These are phyloP conservation scores for Austroboletus rostrupii DNA, from an alignment of 1,284 basidiomycete species.

Conservation along the genomic window DNA sequence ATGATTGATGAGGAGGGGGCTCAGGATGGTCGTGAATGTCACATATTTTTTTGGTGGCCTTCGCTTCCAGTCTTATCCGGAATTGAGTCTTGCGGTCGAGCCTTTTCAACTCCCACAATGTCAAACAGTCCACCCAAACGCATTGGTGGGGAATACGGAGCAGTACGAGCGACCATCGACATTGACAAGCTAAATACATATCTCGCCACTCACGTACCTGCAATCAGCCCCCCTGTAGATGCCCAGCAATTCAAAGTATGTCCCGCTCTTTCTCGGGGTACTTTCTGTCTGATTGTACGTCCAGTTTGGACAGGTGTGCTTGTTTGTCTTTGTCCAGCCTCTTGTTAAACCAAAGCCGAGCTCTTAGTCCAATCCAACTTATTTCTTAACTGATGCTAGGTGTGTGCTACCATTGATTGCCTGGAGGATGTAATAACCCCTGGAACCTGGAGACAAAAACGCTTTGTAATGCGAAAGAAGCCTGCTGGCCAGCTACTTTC, in stretches of 20 bases:
- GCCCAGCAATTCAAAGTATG: slow-evolving; percentile 91
- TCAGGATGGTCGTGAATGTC: no score
- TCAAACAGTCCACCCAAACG: slow-evolving; percentile 36
- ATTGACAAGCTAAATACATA: slow-evolving; percentile 65
- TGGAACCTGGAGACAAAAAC: slow-evolving; percentile 43
- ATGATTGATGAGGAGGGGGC: no score
- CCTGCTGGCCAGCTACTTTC: slow-evolving; percentile 86
- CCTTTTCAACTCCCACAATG: slow-evolving; percentile 22
- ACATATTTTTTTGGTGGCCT: neutral
- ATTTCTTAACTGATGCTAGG: slow-evolving; percentile 79
- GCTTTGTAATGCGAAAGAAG: slow-evolving; percentile 91
- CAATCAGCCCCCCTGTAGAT: slow-evolving; percentile 63
- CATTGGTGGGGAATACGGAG: slow-evolving; percentile 71
- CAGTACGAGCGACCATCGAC: slow-evolving; percentile 71
- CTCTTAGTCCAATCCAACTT: slow-evolving; percentile 87
- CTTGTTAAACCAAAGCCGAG: slow-evolving; percentile 1
- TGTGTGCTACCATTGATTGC: slow-evolving; percentile 28
- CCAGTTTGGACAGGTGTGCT: slow-evolving; percentile 75
- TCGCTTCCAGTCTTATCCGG: neutral
- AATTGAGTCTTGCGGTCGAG: neutral
- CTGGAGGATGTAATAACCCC: neutral
- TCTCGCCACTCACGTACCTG: slow-evolving; percentile 54
- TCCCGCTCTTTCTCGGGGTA: neutral
- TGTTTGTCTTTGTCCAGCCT: neutral
- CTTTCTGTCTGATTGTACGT: slow-evolving; percentile 7